Evolutionary conservation across 805 yeast genomes (phyloP).

Genomic region (Metschnikowia orientalis): DNA sequence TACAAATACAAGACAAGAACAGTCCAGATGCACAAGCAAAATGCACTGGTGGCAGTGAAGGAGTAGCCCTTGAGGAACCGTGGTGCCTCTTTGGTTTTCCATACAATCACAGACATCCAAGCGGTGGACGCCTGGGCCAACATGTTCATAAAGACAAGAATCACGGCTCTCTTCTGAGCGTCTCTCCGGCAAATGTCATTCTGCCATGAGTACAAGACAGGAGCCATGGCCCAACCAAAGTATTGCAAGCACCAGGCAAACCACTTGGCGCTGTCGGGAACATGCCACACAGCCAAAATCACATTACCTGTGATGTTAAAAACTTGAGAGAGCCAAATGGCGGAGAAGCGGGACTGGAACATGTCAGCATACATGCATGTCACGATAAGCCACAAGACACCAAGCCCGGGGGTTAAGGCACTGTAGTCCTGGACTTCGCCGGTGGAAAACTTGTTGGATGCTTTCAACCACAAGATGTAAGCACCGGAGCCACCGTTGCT

Average conservation of each 20-base stretch:
- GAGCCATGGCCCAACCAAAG: constrained; percentile 61
- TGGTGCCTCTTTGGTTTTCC: constrained; percentile 59
- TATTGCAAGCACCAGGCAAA: constrained; percentile 57
- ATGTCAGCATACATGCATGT: constrained; percentile 37
- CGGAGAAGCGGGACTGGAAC: constrained; percentile 43
- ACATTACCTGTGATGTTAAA: constrained; percentile 53
- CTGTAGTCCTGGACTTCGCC: constrained; percentile 36
- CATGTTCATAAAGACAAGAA: constrained; percentile 53
- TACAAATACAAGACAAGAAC: constrained; percentile 47
- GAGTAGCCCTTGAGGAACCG: constrained; percentile 51
- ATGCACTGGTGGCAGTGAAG: constrained; percentile 45
- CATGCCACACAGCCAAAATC: constrained; percentile 56
- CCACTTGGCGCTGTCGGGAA: constrained; percentile 57
- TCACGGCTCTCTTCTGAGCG: constrained; percentile 51
- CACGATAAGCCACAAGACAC: constrained; percentile 36
- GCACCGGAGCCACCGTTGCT: constrained; percentile 54
- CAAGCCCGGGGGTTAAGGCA: constrained; percentile 45
- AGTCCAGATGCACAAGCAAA: constrained; percentile 46
- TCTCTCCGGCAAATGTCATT: constrained; percentile 56
- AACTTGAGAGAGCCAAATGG: constrained; percentile 48
- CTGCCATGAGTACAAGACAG: constrained; percentile 55
- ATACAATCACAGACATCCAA: constrained; percentile 45
- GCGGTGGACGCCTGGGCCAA: constrained; percentile 53
- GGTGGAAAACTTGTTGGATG: constrained; percentile 22
- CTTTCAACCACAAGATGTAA: constrained; percentile 54